Percentiles rank a stretch among this genome's conserved stretches.
phyloP scores from a whole-genome alignment of 73 alveolate species.

The Tetrahymena borealis region DNA sequence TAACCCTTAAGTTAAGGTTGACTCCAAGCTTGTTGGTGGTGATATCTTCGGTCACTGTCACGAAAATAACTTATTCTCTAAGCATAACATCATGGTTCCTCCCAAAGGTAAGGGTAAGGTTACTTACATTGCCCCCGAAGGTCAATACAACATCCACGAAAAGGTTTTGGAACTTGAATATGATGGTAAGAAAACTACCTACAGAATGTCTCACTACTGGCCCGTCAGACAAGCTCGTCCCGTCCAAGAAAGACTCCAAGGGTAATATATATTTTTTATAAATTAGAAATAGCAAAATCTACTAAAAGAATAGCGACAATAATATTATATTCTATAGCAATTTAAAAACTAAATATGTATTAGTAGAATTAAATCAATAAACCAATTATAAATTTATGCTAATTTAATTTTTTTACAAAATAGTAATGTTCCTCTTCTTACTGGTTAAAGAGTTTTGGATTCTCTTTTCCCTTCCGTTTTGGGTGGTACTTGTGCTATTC shows the following conservation, averaged over 20 bases:
- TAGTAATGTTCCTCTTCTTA: constrained; percentile 62
- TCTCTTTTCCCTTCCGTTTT: constrained; percentile 93
- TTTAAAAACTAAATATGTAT: too few relatives aligned
- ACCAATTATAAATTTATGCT: background rate
- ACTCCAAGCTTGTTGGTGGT: constrained; percentile 79
- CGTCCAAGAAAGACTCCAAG: constrained; percentile 73
- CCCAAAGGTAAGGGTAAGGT: constrained; percentile 92
- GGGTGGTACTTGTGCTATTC: constrained; percentile 98
- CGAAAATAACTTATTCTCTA: constrained; percentile 87
- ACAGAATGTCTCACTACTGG: constrained; percentile 86
- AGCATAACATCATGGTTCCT: constrained; percentile 86
- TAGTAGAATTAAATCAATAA: background rate
- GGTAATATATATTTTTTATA: constrained; percentile 20
- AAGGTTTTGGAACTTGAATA: constrained; percentile 85
- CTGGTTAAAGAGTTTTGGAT: constrained; percentile 94
- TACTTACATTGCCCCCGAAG: constrained; percentile 74
- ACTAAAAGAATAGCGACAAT: background rate
- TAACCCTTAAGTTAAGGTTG: constrained; percentile 59
- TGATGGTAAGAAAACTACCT: constrained; percentile 73
- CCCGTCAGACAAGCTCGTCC: constrained; percentile 92
- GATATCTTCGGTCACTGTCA: constrained; percentile 90
- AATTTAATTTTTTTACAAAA: background rate
- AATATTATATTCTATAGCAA: too few relatives aligned
- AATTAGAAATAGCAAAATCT: background rate
- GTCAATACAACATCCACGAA: constrained; percentile 75